Conservation (phyloP, 2,329 filamentous ascomycete genomes). For the Talaromyces albobiverticillius region DNA sequence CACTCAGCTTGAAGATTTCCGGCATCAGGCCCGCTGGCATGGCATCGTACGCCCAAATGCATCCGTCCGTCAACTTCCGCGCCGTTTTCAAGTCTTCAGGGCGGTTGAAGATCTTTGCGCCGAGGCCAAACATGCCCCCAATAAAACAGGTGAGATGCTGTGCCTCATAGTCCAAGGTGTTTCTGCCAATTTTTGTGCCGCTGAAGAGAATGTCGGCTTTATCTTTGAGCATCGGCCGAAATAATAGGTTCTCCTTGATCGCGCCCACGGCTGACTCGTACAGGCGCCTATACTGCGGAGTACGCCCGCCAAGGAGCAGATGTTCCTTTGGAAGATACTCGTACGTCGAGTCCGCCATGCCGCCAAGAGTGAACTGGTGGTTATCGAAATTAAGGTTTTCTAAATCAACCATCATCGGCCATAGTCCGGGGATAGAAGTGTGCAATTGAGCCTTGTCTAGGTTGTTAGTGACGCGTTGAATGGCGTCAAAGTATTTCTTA, state of each 20-base stretch:
- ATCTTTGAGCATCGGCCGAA: slow-evolving; percentile 43
- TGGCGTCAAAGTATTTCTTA: slow-evolving; percentile 82
- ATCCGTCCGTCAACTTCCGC: slow-evolving; percentile 57
- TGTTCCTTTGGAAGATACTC: slow-evolving; percentile 52
- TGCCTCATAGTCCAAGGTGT: slow-evolving; percentile 38
- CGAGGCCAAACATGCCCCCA: slow-evolving; percentile 61
- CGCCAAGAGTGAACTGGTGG: slow-evolving; percentile 41
- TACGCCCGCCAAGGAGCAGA: slow-evolving; percentile 42
- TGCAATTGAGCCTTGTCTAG: slow-evolving; percentile 70
- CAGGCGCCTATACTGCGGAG: slow-evolving; percentile 42
- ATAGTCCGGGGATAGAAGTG: slow-evolving; percentile 73
- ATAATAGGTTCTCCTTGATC: slow-evolving; percentile 42
- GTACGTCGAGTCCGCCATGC: slow-evolving; percentile 48
- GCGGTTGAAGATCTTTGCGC: slow-evolving; percentile 55
- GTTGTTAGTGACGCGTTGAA: slow-evolving; percentile 77
- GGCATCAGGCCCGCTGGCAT: slow-evolving; percentile 61
- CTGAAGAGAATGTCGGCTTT: slow-evolving; percentile 40
- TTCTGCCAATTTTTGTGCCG: slow-evolving; percentile 26
- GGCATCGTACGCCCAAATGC: slow-evolving; percentile 60
- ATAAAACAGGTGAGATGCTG: slow-evolving; percentile 61
- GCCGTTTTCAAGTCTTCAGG: slow-evolving; percentile 55
- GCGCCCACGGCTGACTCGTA: slow-evolving; percentile 39
- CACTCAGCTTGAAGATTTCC: slow-evolving; percentile 53
- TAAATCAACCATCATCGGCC: slow-evolving; percentile 71
- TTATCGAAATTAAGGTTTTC: slow-evolving; percentile 26